phyloP scores from a whole-genome alignment of 805 yeast genomes.

The Blastobotrys robertii region DNA sequence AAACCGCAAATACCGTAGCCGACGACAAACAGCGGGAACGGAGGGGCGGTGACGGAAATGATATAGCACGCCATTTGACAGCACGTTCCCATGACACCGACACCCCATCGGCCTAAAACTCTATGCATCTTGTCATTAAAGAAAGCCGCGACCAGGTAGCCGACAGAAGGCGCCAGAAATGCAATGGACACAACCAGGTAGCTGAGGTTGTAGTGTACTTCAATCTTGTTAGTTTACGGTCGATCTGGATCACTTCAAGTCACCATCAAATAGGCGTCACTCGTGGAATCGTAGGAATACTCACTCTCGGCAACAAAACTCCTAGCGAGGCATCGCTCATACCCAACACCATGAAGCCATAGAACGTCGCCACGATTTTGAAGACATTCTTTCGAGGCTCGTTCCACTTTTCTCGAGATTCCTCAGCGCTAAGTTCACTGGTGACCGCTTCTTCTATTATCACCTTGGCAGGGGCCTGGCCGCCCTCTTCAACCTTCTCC shows the following conservation, averaged over 20 bases:
- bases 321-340: constrained; percentile 54
- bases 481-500: no score
- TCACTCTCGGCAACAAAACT: constrained; percentile 40
- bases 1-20: constrained; percentile 39
- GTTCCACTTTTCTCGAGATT: constrained; percentile 11
- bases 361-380: constrained; percentile 10
- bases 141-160: constrained; percentile 47
- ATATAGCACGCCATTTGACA: constrained; percentile 33
- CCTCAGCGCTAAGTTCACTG: no score
- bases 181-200: constrained; percentile 41
- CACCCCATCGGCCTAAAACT: constrained; percentile 40
- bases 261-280: no score
- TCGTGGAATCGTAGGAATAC: no score
- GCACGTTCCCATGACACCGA: constrained; percentile 29
- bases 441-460: no score
- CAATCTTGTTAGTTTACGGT: constrained; percentile 23
- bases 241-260: no score
- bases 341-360: constrained; percentile 39
- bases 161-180: constrained; percentile 43
- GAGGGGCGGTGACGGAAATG: constrained; percentile 33
- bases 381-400: constrained; percentile 9
- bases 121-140: constrained; percentile 35
- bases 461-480: no score
- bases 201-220: constrained; percentile 37
- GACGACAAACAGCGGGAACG: constrained; percentile 32